Base-by-base conservation (phyloP, 192 early-diverging fungal genomes). In the Coemansia sp. region DNA sequence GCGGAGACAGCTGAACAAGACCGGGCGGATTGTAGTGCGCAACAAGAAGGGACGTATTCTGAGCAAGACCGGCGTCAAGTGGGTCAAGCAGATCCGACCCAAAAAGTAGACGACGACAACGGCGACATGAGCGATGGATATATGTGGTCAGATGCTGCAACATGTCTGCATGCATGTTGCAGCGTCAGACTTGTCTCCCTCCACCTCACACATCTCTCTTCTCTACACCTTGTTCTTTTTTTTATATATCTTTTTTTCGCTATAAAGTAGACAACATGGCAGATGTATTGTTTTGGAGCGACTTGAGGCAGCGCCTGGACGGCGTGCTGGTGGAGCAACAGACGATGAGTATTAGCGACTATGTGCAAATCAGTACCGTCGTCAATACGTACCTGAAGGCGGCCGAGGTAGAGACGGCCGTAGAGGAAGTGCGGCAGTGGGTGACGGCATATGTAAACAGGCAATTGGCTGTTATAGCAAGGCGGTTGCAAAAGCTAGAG, bases 31-130 rank as follows among this genome's bases (percentile, higher is more conserved):
- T 4, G 47, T 67, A 27, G 62, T 72, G 60, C 72, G 73, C 52
- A 75, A 75, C 52, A 79, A 75, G 27, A 79, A 79, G 78, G 78
- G 78, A 34, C 69, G 72, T 9, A 47, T 72, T 15, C 8, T 71
- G 72, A 65, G 65, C 38, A 70, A 66, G 24, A 79, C 51, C 31
- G 41, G 47, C 43, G 65, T 74, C 13, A 57, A 55, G 27, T 79
- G 78, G 78, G 69, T 70, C 20, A 75, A 71, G 55, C 72, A 79
- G 49, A 72, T 68, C 52, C 65, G 57, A 42, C 71, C 63, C 68
- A 79, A 79, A 43, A 54, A 63, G 43, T 46, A 70, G 29, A 29
- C 1, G 29, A 29, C 24, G 24, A 9, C 6, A 38, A 29, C 1
- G 29, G 13, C 24, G 24, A 9, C 6, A 38, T 9, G 9, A 38